Base-by-base conservation (phyloP, 2,329 filamentous ascomycete genomes). In the Fusarium begoniae region DNA sequence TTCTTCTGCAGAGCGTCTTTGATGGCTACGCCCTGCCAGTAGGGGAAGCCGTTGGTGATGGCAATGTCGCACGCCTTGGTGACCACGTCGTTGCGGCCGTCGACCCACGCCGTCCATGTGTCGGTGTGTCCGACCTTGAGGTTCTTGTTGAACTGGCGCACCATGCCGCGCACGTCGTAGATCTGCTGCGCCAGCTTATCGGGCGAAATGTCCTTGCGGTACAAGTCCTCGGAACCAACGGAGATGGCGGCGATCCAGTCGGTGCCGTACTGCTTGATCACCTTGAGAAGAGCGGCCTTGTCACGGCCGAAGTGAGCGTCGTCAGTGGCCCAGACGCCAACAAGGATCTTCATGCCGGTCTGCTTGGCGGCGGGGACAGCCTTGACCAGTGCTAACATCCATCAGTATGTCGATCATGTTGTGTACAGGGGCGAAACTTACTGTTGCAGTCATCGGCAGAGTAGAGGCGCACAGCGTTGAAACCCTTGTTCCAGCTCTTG, bases 91-190 rank as follows among this genome's bases (percentile, higher is more conserved):
- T 77, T 77, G 56, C 63, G 53, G 15, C 75, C 73, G 40, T 77
- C 75, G 18, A 77, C 75, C 75, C 75, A 77, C 7, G 75, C 75
- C 10, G 73, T 77, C 75, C 75, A 77, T 5, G 75, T 77, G 41
- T 77, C 75, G 30, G 71, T 77, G 59, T 77, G 75, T 38, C 75
- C 75, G 43, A 77, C 75, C 75, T 69, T 74, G 54, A 77, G 32
- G 35, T 67, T 76, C 75, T 77, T 77, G 57, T 72, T 64, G 47
- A 37, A 77, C 66, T 77, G 75, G 45, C 43, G 41, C 5, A 77
- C 75, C 75, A 77, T 77, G 4, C 75, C 75, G 15, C 75, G 75
- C 44, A 77, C 75, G 43, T 77, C 75, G 63, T 77, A 77, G 55
- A 77, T 77, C 24, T 77, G 68, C 30, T 68, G 73, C 14, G 75